Evolutionary conservation across 1,284 basidiomycete genomes (phyloP).

Genomic region (Porogramme epimiltina): DNA sequence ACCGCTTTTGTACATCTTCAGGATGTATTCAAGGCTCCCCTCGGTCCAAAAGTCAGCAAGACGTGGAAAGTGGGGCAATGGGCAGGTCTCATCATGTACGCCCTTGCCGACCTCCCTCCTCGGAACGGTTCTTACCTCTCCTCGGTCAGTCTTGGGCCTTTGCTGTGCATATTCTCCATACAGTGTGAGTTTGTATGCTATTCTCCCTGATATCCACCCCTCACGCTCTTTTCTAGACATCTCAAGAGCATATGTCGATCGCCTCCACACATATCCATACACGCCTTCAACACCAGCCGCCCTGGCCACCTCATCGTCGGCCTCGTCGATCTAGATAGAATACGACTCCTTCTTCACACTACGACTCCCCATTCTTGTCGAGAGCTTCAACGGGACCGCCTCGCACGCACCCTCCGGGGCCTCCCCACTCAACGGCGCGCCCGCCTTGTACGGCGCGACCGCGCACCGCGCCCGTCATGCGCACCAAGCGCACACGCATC

Average conservation of each 20-base stretch:
- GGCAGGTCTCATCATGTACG: conserved; percentile 74
- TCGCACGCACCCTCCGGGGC: background rate
- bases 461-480: too few relatives aligned
- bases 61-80: conserved; percentile 52
- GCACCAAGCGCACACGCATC: background rate
- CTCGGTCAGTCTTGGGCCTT: conserved; percentile 52
- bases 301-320: conserved; percentile 16
- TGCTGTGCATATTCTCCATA: conserved; percentile 71
- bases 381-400: conserved; percentile 1
- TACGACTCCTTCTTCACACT: background rate
- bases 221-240: conserved; percentile 44
- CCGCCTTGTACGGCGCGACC: conserved; percentile 5
- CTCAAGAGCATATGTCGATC: conserved; percentile 73
- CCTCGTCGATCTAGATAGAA: conserved; percentile 15
- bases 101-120: conserved; percentile 13
- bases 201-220: background rate
- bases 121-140: background rate
- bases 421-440: conserved; percentile 9
- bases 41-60: conserved; percentile 45
- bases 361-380: conserved; percentile 3
- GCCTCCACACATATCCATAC: conserved; percentile 60
- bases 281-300: conserved; percentile 45
- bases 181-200: conserved; percentile 69
- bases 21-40: conserved; percentile 68
- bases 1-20: conserved; percentile 81